Evolutionary conservation across 2,329 filamentous ascomycete species (phyloP).

Genomic region (Didymellaceae sp.): DNA sequence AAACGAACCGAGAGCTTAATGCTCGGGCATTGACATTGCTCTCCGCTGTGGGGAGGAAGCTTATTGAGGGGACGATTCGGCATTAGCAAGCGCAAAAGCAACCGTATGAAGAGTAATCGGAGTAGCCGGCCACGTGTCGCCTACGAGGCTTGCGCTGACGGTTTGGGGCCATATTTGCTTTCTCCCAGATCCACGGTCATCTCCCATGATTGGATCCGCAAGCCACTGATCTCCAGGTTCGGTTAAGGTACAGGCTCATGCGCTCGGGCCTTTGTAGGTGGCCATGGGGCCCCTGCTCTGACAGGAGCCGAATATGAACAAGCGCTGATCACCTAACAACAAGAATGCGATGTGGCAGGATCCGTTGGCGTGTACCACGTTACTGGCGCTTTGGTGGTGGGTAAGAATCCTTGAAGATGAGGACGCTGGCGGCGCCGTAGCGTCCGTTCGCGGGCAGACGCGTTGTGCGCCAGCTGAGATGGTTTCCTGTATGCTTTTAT

Average conservation of each 20-base stretch:
- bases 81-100: constrained; percentile 13
- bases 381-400: constrained; percentile 27
- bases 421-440: constrained; percentile 28
- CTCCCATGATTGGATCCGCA: constrained; percentile 12
- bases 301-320: constrained; percentile 25
- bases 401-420: constrained; percentile 25
- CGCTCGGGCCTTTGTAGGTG: constrained; percentile 24
- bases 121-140: constrained; percentile 15
- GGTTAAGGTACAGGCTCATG: constrained; percentile 18
- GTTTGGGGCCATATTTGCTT: constrained; percentile 6
- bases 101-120: constrained; percentile 12
- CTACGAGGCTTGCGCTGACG: constrained; percentile 4
- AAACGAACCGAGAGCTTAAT: background rate
- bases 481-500: constrained; percentile 12
- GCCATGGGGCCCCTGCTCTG: constrained; percentile 27
- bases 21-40: constrained; percentile 2
- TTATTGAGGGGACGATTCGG: constrained; percentile 24
- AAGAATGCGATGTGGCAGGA: constrained; percentile 26
- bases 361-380: constrained; percentile 29
- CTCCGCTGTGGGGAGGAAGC: background rate
- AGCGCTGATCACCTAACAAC: constrained; percentile 24
- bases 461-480: constrained; percentile 21
- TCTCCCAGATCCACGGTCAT: constrained; percentile 15
- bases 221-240: constrained; percentile 17
- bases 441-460: constrained; percentile 23